phyloP scores from a whole-genome alignment of 1,139 yeast species.

The Candida neerlandica region DNA sequence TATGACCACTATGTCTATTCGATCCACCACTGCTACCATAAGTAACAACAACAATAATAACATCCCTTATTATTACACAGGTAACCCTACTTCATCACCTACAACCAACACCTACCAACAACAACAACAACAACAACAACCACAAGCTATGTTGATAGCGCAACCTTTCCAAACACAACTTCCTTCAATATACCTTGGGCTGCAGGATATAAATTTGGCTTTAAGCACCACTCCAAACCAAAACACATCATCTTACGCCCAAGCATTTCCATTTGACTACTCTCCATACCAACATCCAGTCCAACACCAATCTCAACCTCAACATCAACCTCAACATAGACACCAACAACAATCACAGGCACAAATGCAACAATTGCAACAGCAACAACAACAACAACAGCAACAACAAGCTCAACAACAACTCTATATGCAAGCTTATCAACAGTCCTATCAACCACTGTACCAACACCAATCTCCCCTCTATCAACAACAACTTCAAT shows the following conservation, averaged over 20 bases:
- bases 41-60: neutral
- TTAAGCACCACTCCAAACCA: neutral
- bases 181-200: neutral
- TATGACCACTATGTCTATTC: neutral
- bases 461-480: constrained; percentile 6
- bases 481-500: constrained; percentile 7
- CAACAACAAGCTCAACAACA: neutral
- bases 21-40: neutral
- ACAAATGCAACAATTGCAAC: no score
- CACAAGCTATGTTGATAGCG: neutral
- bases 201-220: neutral
- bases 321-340: no score
- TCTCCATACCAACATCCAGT: neutral
- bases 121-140: constrained; percentile 2
- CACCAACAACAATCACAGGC: constrained; percentile 1
- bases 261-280: neutral
- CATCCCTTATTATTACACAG: neutral
- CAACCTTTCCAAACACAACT: constrained; percentile 3
- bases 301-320: no score
- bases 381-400: constrained; percentile 8
- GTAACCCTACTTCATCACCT: neutral
- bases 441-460: neutral
- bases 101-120: neutral
- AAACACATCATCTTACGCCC: neutral
- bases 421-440: constrained; percentile 4